phyloP scores from a whole-genome alignment of 495 filamentous ascomycete genomes.

The Neurospora sp. region DNA sequence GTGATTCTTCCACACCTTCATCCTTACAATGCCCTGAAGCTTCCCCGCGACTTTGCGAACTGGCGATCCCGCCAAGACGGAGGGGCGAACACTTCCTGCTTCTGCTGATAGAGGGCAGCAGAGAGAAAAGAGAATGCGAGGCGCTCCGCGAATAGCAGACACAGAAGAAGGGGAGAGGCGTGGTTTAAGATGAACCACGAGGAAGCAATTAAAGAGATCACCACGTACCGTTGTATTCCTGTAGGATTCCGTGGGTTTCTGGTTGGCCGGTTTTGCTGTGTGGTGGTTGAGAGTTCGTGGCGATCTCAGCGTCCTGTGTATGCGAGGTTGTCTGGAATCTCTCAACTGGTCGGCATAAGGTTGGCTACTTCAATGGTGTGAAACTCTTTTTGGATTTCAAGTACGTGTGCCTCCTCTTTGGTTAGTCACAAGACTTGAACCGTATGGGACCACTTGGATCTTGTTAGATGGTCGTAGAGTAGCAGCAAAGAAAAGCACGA shows the following conservation, averaged over 20 bases:
- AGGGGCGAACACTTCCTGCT: not conserved
- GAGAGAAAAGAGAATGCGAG: not conserved
- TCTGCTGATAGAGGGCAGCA: not conserved
- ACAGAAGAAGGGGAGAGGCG: not conserved
- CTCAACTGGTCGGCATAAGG: not conserved
- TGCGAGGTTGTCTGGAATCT: not conserved
- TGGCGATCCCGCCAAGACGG: not conserved
- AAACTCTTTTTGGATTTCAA: not conserved
- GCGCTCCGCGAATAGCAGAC: not conserved
- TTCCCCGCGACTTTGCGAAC: not conserved
- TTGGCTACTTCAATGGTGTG: not conserved
- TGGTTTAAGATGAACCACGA: not conserved
- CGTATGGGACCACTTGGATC: not conserved
- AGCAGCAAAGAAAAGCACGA: not conserved
- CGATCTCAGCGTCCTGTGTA: not conserved
- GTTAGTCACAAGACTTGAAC: not conserved
- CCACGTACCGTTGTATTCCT: not conserved
- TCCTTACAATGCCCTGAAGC: not conserved
- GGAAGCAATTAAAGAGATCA: not conserved
- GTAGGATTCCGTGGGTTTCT: not conserved
- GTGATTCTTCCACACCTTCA: not conserved
- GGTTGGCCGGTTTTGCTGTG: not conserved
- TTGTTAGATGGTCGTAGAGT: not conserved
- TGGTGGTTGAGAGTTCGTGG: not conserved
- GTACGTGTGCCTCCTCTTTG: not conserved